A percentile compares a stretch with the other conserved stretches of the same genome.
phyloP scores from a whole-genome alignment of 139 green algal species.

The Deuterostichococcus epilithicus region DNA sequence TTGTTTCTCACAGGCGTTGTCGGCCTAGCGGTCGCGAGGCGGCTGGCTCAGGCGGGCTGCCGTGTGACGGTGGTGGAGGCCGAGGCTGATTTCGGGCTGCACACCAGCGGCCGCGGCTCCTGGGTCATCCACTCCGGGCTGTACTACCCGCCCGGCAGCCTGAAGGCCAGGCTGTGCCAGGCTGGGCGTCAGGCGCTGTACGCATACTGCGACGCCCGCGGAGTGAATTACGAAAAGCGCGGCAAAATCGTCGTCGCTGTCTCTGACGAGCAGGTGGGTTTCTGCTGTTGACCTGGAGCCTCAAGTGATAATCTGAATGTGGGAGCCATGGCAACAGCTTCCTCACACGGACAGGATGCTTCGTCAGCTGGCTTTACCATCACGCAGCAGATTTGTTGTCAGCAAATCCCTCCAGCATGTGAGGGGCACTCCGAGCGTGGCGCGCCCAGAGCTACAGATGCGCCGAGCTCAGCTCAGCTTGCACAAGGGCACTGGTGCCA shows the following conservation, averaged over 20 bases:
- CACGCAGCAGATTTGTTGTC: too few relatives aligned
- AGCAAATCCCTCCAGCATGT: not conserved
- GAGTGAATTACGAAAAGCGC: slow-evolving; percentile 47
- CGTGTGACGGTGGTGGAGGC: slow-evolving; percentile 60
- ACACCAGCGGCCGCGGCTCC: slow-evolving; percentile 41
- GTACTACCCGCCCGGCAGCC: slow-evolving; percentile 75
- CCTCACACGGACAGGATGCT: too few relatives aligned
- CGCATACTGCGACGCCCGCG: slow-evolving; percentile 39
- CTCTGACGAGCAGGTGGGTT: slow-evolving; percentile 20
- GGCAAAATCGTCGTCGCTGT: slow-evolving; percentile 83
- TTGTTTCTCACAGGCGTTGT: slow-evolving; percentile 50
- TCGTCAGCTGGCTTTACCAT: too few relatives aligned
- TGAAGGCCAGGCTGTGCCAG: slow-evolving; percentile 79
- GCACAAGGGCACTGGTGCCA: not conserved
- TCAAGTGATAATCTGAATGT: too few relatives aligned
- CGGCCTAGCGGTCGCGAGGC: slow-evolving; percentile 48
- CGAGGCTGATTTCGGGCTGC: slow-evolving; percentile 30
- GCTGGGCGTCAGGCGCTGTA: slow-evolving; percentile 60
- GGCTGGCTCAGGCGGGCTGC: slow-evolving; percentile 27
- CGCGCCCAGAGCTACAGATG: too few relatives aligned
- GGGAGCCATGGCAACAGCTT: too few relatives aligned
- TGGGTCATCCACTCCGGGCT: slow-evolving; percentile 59
- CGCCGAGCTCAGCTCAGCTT: too few relatives aligned
- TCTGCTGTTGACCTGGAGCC: too few relatives aligned
- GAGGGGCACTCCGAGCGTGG: not conserved